phyloP scores from a whole-genome alignment of 2,329 filamentous ascomycete species.

The Xylariaceae sp. region DNA sequence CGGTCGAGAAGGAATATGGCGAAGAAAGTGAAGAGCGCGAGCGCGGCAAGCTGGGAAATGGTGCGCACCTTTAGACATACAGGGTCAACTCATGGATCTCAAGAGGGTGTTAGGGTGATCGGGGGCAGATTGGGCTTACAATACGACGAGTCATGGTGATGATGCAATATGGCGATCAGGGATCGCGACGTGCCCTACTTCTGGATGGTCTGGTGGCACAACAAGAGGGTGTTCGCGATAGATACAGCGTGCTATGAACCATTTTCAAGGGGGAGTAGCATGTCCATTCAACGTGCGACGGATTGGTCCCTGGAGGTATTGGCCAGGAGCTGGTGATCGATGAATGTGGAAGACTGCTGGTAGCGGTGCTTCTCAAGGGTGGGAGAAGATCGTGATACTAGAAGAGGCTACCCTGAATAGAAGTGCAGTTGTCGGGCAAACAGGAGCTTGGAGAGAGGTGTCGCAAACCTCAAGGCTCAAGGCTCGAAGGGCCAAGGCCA shows the following conservation, averaged over 20 bases:
- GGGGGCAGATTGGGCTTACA: constrained; percentile 18
- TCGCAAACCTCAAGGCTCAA: no score
- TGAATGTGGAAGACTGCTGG: no score
- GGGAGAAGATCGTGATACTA: no score
- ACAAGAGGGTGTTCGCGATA: constrained; percentile 17
- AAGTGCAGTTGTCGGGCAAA: no score
- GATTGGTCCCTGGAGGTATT: no score
- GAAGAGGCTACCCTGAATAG: no score
- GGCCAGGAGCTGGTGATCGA: no score
- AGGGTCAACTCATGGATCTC: no score
- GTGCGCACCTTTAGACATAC: constrained; percentile 51
- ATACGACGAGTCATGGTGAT: constrained; percentile 31
- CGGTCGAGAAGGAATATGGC: constrained; percentile 80
- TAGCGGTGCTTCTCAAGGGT: no score
- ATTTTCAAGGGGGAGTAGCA: constrained; percentile 21
- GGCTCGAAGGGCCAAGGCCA: no score
- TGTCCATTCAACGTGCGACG: constrained; percentile 1
- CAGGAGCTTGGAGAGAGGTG: no score
- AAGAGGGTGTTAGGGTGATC: no score
- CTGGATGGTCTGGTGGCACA: constrained; percentile 14
- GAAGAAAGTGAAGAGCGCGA: constrained; percentile 63
- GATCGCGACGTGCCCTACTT: constrained; percentile 2
- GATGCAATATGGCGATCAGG: constrained; percentile 12
- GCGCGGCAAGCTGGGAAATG: constrained; percentile 67
- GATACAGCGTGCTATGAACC: constrained; percentile 20